These are phyloP conservation scores for Penicillium lividum DNA, from an alignment of 495 filamentous ascomycete species.

Conservation along the genomic window DNA sequence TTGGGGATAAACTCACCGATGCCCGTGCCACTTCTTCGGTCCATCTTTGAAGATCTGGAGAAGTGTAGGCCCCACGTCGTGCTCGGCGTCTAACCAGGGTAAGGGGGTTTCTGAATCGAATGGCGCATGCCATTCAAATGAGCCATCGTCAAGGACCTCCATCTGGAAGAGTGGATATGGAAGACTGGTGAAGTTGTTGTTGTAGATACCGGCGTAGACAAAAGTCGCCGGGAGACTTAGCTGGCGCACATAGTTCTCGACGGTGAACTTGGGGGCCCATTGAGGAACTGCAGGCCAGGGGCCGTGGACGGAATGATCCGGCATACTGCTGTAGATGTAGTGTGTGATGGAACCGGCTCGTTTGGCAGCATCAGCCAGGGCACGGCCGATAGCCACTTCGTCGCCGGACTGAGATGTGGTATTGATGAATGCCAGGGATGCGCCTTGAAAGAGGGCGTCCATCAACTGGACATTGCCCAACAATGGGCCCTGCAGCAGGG, in stretches of 20 bases:
- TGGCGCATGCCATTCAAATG: constrained; percentile 91
- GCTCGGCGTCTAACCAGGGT: constrained; percentile 97
- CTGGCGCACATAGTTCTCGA: constrained; percentile 87
- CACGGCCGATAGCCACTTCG: constrained; percentile 83
- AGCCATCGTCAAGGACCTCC: constrained; percentile 78
- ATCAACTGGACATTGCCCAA: constrained; percentile 70
- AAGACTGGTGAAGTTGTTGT: constrained; percentile 96
- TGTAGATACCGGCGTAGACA: constrained; percentile 95
- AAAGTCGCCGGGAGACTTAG: constrained; percentile 85
- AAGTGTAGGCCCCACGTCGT: constrained; percentile 92
- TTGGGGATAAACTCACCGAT: constrained; percentile 57
- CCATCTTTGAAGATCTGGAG: constrained; percentile 97
- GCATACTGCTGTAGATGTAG: constrained; percentile 96
- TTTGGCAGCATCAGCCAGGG: constrained; percentile 87
- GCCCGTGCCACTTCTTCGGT: constrained; percentile 76
- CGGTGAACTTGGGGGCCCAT: constrained; percentile 87
- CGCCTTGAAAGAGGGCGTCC: constrained; percentile 74
- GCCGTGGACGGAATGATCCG: constrained; percentile 78
- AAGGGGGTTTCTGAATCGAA: constrained; percentile 86
- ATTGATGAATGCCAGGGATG: constrained; percentile 93
- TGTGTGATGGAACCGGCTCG: constrained; percentile 75
- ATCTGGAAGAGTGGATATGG: constrained; percentile 93
- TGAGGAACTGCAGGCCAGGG: constrained; percentile 83
- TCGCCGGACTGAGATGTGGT: constrained; percentile 94
- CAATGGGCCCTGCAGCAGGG: constrained; percentile 77